Percentiles rank a stretch among this genome's conserved stretches.
Evolutionary conservation across 345 rosid species (phyloP).

Genomic region (Bretschneidera sinensis): DNA sequence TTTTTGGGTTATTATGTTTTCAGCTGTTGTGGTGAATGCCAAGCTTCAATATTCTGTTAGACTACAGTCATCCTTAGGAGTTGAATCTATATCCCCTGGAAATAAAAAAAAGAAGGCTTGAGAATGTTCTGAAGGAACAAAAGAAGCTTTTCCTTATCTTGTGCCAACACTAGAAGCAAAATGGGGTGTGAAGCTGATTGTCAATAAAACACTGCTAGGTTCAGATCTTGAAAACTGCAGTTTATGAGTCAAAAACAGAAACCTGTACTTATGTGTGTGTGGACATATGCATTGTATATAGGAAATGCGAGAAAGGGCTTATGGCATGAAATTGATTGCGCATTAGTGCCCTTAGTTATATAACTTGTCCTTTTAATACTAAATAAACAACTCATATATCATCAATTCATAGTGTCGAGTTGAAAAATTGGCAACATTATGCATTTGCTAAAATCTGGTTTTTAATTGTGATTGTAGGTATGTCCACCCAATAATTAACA

Average conservation of each 20-base stretch:
- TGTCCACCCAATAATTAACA: conserved; percentile 64
- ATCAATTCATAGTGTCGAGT: not conserved
- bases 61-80: conserved; percentile 43
- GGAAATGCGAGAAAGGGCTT: too few species aligned
- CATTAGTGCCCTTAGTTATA: not conserved
- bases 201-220: conserved; percentile 63
- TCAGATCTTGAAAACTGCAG: conserved; percentile 92
- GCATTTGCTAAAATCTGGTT: conserved; percentile 9
- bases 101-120: conserved; percentile 47
- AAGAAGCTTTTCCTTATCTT: conserved; percentile 58
- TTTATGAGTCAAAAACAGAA: conserved; percentile 29
- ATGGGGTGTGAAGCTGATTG: conserved; percentile 70
- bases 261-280: too few species aligned
- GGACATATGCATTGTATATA: not conserved
- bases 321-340: too few species aligned
- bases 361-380: not conserved
- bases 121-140: conserved; percentile 59
- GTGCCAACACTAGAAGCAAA: conserved; percentile 71
- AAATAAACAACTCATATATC: conserved; percentile 5
- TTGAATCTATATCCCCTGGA: conserved; percentile 33
- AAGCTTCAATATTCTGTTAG: conserved; percentile 86
- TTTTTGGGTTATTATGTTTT: conserved; percentile 14
- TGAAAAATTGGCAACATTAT: conserved; percentile 6
- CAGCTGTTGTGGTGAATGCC: conserved; percentile 96
- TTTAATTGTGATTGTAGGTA: conserved; percentile 54